Conservation (phyloP, 106 monocot species). For the Phalaenopsis aphrodite region DNA sequence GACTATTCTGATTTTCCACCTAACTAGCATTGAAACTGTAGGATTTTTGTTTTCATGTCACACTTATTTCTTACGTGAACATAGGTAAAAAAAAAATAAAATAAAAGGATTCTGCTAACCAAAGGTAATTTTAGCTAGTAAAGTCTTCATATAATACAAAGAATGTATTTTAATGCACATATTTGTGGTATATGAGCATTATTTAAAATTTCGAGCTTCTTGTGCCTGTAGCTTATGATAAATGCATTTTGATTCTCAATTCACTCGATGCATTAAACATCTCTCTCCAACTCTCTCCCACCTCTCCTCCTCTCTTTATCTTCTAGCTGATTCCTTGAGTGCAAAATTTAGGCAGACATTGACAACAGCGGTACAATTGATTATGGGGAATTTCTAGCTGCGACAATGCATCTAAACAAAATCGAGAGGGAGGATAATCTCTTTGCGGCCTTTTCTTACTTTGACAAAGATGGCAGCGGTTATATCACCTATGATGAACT, state of each 20-base stretch:
- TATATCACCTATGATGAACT: conserved; percentile 37
- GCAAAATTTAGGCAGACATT: conserved; percentile 27
- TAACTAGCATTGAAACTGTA: too few relatives aligned
- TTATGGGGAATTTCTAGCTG: conserved; percentile 32
- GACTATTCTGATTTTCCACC: too few relatives aligned
- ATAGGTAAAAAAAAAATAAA: too few relatives aligned
- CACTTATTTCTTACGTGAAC: too few relatives aligned
- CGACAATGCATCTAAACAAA: conserved; percentile 31
- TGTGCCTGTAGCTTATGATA: background rate
- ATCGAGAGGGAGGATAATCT: conserved; percentile 33
- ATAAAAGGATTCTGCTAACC: too few relatives aligned
- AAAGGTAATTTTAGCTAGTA: too few relatives aligned
- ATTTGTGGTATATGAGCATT: background rate
- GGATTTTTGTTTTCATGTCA: too few relatives aligned
- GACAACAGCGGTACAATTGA: conserved; percentile 34
- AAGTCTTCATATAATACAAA: too few relatives aligned
- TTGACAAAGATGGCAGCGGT: conserved; percentile 38
- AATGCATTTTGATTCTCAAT: background rate
- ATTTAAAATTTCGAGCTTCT: background rate
- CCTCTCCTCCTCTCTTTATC: background rate
- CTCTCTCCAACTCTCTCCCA: background rate
- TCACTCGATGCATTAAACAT: background rate
- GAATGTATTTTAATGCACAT: background rate
- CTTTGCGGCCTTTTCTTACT: conserved; percentile 33
- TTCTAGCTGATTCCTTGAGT: background rate